Conservation (phyloP, 768 basidiomycete genomes). For the Lentinus tigrinus region DNA sequence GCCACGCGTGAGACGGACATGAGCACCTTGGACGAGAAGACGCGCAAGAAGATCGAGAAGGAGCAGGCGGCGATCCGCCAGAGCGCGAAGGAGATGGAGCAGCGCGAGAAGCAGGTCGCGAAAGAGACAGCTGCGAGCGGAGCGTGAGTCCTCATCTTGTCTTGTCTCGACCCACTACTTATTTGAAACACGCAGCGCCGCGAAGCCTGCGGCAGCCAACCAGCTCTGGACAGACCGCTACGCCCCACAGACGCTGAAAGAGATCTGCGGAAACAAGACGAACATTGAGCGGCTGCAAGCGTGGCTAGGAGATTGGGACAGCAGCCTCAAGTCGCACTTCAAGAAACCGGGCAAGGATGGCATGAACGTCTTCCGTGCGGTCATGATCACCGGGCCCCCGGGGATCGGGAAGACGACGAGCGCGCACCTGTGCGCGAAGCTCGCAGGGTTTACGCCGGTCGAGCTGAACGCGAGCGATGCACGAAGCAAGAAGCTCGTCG, state of each 20-base stretch:
- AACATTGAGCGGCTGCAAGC: constrained; percentile 83
- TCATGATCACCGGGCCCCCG: constrained; percentile 90
- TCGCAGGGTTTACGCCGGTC: constrained; percentile 90
- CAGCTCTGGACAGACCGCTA: constrained; percentile 97
- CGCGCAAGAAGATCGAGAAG: constrained; percentile 75
- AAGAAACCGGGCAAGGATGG: constrained; percentile 93
- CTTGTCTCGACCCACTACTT: neutral
- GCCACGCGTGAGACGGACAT: constrained; percentile 52
- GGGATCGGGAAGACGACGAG: constrained; percentile 98
- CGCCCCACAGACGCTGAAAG: constrained; percentile 82
- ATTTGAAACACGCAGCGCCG: neutral
- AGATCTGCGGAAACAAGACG: constrained; percentile 94
- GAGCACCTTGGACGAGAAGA: constrained; percentile 62
- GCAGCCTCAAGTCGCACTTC: constrained; percentile 71
- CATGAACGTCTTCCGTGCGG: constrained; percentile 82
- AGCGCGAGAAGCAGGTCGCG: constrained; percentile 57
- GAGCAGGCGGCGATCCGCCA: constrained; percentile 74
- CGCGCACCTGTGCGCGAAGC: constrained; percentile 87
- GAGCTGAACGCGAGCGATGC: constrained; percentile 97
- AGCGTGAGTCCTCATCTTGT: constrained; percentile 6
- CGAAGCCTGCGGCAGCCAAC: constrained; percentile 26
- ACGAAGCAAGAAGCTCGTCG: constrained; percentile 94
- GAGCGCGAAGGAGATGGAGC: constrained; percentile 78
- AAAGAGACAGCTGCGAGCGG: constrained; percentile 30
- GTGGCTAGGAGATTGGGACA: constrained; percentile 88